A percentile compares a stretch with the other conserved stretches of the same genome.
Conservation (phyloP, 139 green algal species). For the Nannochloris sp. region DNA sequence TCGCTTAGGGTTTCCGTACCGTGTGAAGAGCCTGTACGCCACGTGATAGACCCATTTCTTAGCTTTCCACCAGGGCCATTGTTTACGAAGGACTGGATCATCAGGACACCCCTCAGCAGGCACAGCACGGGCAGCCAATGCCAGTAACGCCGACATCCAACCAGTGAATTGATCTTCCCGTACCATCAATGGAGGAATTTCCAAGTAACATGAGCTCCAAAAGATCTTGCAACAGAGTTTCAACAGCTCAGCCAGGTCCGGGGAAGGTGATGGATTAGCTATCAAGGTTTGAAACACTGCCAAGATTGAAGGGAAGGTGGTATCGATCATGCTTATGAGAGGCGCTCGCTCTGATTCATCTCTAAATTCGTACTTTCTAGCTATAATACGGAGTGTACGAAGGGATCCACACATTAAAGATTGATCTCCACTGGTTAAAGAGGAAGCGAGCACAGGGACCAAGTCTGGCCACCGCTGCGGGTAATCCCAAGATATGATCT, state of each 20-base stretch:
- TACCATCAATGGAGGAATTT: constrained; percentile 67
- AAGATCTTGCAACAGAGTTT: constrained; percentile 87
- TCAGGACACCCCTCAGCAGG: constrained; percentile 57
- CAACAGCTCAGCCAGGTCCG: constrained; percentile 56
- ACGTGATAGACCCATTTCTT: constrained; percentile 97
- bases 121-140: constrained; percentile 54
- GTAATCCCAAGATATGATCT: constrained; percentile 77
- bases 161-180: constrained; percentile 55
- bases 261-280: neutral
- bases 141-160: constrained; percentile 79
- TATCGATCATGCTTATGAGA: constrained; percentile 41
- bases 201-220: constrained; percentile 85
- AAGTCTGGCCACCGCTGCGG: constrained; percentile 79
- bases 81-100: constrained; percentile 48
- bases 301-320: constrained; percentile 72
- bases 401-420: constrained; percentile 67
- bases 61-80: constrained; percentile 89
- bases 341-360: constrained; percentile 62
- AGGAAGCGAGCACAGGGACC: constrained; percentile 20
- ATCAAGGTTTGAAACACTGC: constrained; percentile 35
- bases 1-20: constrained; percentile 59
- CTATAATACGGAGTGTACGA: constrained; percentile 70
- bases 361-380: constrained; percentile 95
- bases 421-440: constrained; percentile 45
- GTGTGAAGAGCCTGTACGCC: constrained; percentile 64